Conservation (phyloP, 225 moss, liverwort and hornwort genomes). For the Asterella californica region DNA sequence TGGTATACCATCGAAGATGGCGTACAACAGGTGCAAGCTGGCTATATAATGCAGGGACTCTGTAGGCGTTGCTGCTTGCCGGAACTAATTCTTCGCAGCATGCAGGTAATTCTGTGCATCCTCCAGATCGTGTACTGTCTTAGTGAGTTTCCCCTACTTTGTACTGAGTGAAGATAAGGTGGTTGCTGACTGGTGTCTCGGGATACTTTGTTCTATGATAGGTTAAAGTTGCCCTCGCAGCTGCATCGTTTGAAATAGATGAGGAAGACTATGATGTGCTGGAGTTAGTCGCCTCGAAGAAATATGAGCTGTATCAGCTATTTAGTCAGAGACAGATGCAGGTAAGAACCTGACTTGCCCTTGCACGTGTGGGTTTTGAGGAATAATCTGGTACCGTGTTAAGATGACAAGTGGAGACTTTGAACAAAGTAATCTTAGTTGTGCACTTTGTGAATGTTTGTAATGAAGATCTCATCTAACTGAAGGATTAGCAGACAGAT, state of each 20-base stretch:
- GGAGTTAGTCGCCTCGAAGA: conserved; percentile 75
- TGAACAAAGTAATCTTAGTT: background rate
- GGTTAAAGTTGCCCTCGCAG: conserved; percentile 70
- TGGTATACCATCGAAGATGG: conserved; percentile 63
- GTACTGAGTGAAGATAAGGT: background rate
- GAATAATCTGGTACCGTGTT: background rate
- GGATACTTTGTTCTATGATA: conserved; percentile 3
- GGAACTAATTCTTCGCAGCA: conserved; percentile 80
- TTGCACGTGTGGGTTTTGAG: background rate
- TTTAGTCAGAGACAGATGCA: conserved; percentile 95
- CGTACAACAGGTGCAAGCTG: conserved; percentile 54
- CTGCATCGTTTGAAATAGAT: conserved; percentile 46
- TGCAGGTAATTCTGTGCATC: conserved; percentile 48
- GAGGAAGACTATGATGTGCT: conserved; percentile 65
- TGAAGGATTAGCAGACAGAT: background rate
- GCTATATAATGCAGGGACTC: conserved; percentile 74
- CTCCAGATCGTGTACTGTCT: background rate
- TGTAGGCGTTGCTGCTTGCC: conserved; percentile 91
- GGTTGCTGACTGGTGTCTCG: background rate
- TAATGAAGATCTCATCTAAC: background rate
- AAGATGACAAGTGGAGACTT: background rate
- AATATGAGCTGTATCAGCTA: conserved; percentile 68
- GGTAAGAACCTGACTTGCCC: conserved; percentile 10
- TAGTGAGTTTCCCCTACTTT: too few species aligned
- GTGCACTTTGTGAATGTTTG: too few species aligned